Conservation (phyloP, 441 rosid species). For the Syzygium syzygioides region DNA sequence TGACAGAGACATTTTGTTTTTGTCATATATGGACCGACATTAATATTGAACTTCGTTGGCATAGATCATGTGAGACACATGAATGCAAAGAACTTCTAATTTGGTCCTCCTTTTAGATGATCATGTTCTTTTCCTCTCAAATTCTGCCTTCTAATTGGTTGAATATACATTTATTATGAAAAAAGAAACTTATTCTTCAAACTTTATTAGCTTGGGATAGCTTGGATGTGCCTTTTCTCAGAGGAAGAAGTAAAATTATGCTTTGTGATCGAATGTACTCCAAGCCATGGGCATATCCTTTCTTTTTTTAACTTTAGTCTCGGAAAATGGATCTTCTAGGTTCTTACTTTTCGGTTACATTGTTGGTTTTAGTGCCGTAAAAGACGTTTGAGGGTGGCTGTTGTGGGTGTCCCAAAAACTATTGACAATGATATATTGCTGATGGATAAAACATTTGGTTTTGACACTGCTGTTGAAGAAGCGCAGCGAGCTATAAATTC, state of each 20-base stretch:
- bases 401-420: slow-evolving; percentile 97
- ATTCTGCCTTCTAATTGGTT: background rate
- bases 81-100: background rate
- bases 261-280: background rate
- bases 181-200: background rate
- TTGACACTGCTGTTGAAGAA: slow-evolving; percentile 98
- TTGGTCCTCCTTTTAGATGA: background rate
- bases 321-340: background rate
- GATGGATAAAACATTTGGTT: slow-evolving; percentile 98
- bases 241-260: background rate
- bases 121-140: background rate
- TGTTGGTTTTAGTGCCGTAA: slow-evolving; percentile 57
- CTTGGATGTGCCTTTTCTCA: background rate
- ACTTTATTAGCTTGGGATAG: background rate
- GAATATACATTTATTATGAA: background rate
- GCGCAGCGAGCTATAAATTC: slow-evolving; percentile 97
- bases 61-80: background rate
- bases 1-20: background rate
- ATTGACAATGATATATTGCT: slow-evolving; percentile 92
- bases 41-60: background rate
- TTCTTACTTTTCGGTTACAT: background rate
- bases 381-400: slow-evolving; percentile 67
- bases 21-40: background rate
- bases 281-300: background rate
- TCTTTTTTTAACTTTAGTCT: background rate